Evolutionary conservation across 108 stramenopile genomes (phyloP).

Genomic region (Skeletonema marinoi): DNA sequence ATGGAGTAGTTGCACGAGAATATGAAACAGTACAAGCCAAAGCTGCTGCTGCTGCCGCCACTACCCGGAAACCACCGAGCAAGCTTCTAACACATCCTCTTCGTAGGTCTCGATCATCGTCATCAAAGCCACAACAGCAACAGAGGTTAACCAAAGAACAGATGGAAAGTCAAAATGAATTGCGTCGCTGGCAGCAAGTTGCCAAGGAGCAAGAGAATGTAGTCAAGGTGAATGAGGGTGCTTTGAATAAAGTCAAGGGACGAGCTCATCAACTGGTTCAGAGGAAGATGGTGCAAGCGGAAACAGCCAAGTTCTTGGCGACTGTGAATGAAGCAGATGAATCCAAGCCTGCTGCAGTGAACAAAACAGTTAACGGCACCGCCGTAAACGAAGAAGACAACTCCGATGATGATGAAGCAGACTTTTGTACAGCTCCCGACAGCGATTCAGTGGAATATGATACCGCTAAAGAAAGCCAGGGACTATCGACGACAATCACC

Average conservation of each 20-base stretch:
- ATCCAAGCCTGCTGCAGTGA: background rate
- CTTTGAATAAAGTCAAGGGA: conserved; percentile 30
- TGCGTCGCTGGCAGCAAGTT: conserved; percentile 17
- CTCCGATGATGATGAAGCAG: conserved; percentile 11
- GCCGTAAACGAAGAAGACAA: conserved; percentile 1
- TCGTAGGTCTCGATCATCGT: conserved; percentile 5
- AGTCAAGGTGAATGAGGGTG: conserved; percentile 30
- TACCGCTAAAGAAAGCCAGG: conserved; percentile 22
- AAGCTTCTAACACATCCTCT: conserved; percentile 1
- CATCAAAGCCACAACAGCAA: background rate
- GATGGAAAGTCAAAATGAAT: conserved; percentile 9
- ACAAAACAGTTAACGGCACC: background rate
- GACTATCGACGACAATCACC: background rate
- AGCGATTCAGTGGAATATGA: conserved; percentile 12
- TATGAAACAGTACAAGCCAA: background rate
- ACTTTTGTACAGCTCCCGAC: conserved; percentile 26
- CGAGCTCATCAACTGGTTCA: conserved; percentile 21
- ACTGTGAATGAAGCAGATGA: background rate
- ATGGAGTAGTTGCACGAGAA: background rate
- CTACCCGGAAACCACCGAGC: background rate
- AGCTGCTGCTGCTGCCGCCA: background rate
- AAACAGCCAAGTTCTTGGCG: conserved; percentile 13
- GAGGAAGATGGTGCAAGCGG: conserved; percentile 5
- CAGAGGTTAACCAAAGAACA: conserved; percentile 12
- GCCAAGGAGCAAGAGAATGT: conserved; percentile 40